Percentiles rank a stretch among this genome's conserved stretches.
phyloP scores from a whole-genome alignment of 495 filamentous ascomycete species.

The Neurospora sp. region DNA sequence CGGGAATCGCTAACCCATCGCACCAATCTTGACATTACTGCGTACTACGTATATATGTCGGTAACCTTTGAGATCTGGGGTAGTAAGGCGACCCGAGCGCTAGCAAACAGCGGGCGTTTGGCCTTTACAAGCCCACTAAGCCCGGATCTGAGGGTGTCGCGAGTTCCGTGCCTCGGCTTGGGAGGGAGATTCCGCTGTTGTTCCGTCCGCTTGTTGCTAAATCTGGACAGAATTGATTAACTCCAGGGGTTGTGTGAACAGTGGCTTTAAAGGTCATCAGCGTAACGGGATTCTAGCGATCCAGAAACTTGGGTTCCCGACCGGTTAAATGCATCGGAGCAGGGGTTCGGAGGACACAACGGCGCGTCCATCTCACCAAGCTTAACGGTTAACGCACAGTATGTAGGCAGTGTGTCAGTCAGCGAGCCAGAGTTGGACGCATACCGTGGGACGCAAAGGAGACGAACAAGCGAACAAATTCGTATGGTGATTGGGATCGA shows the following conservation, averaged over 20 bases:
- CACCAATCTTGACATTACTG: background rate
- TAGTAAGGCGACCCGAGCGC: background rate
- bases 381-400: slow-evolving; percentile 5
- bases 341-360: slow-evolving; percentile 18
- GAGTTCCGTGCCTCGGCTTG: background rate
- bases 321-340: slow-evolving; percentile 23
- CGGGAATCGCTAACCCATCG: background rate
- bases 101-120: background rate
- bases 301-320: slow-evolving; percentile 24
- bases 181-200: background rate
- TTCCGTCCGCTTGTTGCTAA: background rate
- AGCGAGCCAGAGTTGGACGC: background rate
- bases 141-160: background rate
- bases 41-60: background rate
- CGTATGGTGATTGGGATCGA: background rate
- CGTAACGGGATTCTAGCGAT: slow-evolving; percentile 6
- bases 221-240: background rate
- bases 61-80: background rate
- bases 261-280: background rate
- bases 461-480: background rate
- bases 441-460: background rate
- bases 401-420: background rate
- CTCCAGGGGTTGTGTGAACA: background rate
- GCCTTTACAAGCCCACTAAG: background rate
- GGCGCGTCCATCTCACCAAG: slow-evolving; percentile 15